phyloP scores from a whole-genome alignment of 495 filamentous ascomycete genomes.

The Articulospora tetracladia region DNA sequence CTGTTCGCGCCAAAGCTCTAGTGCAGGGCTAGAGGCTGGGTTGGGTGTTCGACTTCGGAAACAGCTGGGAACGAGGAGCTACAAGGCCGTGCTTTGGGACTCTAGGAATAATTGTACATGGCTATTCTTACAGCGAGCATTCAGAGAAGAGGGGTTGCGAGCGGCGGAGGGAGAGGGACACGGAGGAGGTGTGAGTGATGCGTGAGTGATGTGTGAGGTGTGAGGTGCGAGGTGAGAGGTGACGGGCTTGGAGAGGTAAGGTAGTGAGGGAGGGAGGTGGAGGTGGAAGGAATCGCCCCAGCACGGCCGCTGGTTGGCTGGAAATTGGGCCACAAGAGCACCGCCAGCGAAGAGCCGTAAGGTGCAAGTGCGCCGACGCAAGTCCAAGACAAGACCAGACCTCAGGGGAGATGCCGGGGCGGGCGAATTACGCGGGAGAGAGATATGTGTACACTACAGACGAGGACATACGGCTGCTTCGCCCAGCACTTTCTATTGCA shows the following conservation, averaged over 20 bases:
- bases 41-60: neutral
- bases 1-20: neutral
- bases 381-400: too few species aligned
- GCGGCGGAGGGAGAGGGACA: neutral
- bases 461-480: too few species aligned
- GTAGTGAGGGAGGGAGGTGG: constrained; percentile 28
- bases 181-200: neutral
- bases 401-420: too few species aligned
- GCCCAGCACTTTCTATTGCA: too few species aligned
- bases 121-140: neutral
- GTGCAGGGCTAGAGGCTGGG: neutral
- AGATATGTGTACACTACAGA: too few species aligned
- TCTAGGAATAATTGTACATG: neutral
- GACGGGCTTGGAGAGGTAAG: constrained; percentile 12
- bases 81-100: neutral
- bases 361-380: too few species aligned
- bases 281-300: constrained; percentile 9
- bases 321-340: neutral
- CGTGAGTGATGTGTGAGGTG: neutral
- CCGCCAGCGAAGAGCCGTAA: neutral
- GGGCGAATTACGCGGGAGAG: too few species aligned
- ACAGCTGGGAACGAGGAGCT: neutral
- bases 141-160: neutral
- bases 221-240: neutral
- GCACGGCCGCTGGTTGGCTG: neutral